Conservation (phyloP, 2,329 filamentous ascomycete genomes). For the Bipolaris sorokiniana region DNA sequence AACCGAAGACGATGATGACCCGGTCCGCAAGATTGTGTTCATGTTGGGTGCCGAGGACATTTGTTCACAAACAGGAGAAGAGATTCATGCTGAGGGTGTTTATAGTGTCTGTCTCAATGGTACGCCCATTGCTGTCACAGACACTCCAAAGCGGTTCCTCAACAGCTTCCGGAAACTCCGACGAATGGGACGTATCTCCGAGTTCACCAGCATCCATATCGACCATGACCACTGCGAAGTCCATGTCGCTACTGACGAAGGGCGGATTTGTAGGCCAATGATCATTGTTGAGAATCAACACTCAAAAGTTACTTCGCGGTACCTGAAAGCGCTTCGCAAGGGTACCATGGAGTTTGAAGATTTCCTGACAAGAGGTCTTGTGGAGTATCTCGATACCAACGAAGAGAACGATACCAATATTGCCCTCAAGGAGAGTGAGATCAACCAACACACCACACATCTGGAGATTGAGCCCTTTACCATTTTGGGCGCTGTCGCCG, state of each 20-base stretch:
- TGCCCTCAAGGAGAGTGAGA: slow-evolving; percentile 84
- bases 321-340: slow-evolving; percentile 80
- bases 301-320: slow-evolving; percentile 77
- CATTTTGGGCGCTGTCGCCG: slow-evolving; percentile 91
- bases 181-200: slow-evolving; percentile 88
- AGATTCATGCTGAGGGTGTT: slow-evolving; percentile 82
- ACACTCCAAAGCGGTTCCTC: slow-evolving; percentile 84
- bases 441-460: slow-evolving; percentile 85
- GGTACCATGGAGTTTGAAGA: slow-evolving; percentile 92
- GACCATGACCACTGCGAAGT: slow-evolving; percentile 91
- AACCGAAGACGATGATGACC: slow-evolving; percentile 91
- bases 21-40: slow-evolving; percentile 85
- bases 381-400: slow-evolving; percentile 97
- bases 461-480: slow-evolving; percentile 98
- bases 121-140: slow-evolving; percentile 86
- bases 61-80: slow-evolving; percentile 77
- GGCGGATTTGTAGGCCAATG: slow-evolving; percentile 91
- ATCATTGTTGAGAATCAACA: slow-evolving; percentile 92
- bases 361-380: slow-evolving; percentile 84
- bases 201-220: slow-evolving; percentile 95
- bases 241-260: slow-evolving; percentile 96
- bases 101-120: slow-evolving; percentile 96
- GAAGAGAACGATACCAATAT: slow-evolving; percentile 98
- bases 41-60: slow-evolving; percentile 85
- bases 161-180: slow-evolving; percentile 84